A percentile compares a stretch with the other conserved stretches of the same genome.
These are phyloP conservation scores for Fomitopsis serialis DNA, from an alignment of 768 basidiomycete genomes.

Conservation along the genomic window DNA sequence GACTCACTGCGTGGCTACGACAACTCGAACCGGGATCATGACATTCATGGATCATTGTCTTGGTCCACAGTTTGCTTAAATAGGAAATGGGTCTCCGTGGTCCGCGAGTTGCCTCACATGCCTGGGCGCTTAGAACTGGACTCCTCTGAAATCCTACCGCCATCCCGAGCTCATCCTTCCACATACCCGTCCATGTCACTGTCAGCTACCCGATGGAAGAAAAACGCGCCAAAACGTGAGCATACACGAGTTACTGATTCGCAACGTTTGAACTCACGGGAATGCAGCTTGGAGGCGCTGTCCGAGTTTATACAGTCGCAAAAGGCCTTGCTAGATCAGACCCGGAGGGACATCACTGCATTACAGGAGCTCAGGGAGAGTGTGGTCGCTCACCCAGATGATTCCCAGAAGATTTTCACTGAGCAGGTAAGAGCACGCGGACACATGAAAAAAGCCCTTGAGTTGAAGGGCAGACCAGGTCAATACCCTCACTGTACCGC, in stretches of 20 bases:
- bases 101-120: too few relatives aligned
- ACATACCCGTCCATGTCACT: constrained; percentile 9
- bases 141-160: too few relatives aligned
- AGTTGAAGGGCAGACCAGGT: neutral
- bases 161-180: neutral
- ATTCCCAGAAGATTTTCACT: neutral
- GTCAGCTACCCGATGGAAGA: constrained; percentile 19
- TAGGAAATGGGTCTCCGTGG: too few relatives aligned
- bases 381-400: constrained; percentile 29
- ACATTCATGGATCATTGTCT: too few relatives aligned
- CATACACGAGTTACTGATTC: neutral
- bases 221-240: constrained; percentile 22
- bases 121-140: too few relatives aligned
- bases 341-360: constrained; percentile 56
- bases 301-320: constrained; percentile 61
- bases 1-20: too few relatives aligned
- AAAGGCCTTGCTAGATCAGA: constrained; percentile 50
- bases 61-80: too few relatives aligned
- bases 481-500: constrained; percentile 30
- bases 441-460: neutral
- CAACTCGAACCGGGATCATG: too few relatives aligned
- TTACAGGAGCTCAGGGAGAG: constrained; percentile 42
- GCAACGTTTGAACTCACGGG: neutral
- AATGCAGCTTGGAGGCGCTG: constrained; percentile 55
- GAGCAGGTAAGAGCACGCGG: neutral